Conservation (phyloP, 441 rosid genomes). For the Corymbia calophylla region DNA sequence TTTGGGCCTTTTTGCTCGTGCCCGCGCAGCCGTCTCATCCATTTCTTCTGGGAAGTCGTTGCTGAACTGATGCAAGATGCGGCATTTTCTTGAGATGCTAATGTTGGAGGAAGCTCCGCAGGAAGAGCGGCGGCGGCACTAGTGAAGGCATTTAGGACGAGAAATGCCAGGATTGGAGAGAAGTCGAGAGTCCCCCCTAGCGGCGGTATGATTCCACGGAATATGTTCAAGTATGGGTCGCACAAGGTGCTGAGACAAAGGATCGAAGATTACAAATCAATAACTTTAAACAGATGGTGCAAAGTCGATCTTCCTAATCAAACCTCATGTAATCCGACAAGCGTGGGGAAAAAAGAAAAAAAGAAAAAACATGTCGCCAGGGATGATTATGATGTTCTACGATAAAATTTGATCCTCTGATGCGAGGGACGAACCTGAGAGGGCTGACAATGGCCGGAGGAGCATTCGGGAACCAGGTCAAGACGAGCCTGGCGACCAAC, state of each 20-base stretch:
- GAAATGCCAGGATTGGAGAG: conserved; percentile 82
- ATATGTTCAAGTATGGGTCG: conserved; percentile 92
- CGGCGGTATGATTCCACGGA: conserved; percentile 92
- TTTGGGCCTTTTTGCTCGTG: conserved; percentile 19
- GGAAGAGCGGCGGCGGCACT: conserved; percentile 86
- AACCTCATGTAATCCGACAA: not conserved
- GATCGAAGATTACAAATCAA: not conserved
- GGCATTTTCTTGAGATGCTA: not conserved
- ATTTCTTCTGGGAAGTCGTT: conserved; percentile 50
- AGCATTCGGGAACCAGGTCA: conserved; percentile 94
- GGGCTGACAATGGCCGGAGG: conserved; percentile 92
- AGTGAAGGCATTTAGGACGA: conserved; percentile 70
- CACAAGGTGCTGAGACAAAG: conserved; percentile 61
- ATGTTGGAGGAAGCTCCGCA: conserved; percentile 56
- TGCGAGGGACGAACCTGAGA: conserved; percentile 43
- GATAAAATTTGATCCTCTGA: not conserved
- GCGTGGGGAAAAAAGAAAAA: not conserved
- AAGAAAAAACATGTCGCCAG: not conserved
- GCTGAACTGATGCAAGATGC: conserved; percentile 12
- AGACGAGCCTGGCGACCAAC: conserved; percentile 71
- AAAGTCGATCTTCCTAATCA: not conserved
- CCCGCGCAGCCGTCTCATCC: conserved; percentile 55
- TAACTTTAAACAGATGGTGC: not conserved
- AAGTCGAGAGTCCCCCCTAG: conserved; percentile 84
- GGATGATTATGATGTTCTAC: not conserved